phyloP scores from a whole-genome alignment of 305 asterid genomes.

The Ajuga reptans region DNA sequence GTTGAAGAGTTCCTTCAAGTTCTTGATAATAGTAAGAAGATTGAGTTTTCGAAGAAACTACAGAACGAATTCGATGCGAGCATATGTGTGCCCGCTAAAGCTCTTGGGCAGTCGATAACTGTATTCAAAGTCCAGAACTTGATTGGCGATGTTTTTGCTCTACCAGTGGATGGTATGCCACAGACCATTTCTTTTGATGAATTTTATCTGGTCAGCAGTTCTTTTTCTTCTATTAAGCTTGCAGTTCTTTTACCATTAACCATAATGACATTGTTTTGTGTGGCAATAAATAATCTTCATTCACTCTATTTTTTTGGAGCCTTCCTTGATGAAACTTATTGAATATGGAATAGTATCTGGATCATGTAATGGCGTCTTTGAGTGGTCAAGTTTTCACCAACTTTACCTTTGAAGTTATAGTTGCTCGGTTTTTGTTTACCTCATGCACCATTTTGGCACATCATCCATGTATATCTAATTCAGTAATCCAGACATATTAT shows the following conservation, averaged over 20 bases:
- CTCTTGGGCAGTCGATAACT: slow-evolving; percentile 73
- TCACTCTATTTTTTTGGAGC: slow-evolving; percentile 2
- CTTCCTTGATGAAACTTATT: slow-evolving; percentile 13
- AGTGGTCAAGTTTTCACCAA: not conserved
- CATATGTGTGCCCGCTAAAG: slow-evolving; percentile 38
- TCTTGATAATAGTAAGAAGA: slow-evolving; percentile 46
- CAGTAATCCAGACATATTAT: not conserved
- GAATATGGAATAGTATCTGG: slow-evolving; percentile 6
- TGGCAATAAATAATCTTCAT: not conserved
- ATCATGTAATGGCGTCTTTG: not conserved
- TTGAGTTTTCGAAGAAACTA: slow-evolving; percentile 50
- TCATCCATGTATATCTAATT: not conserved
- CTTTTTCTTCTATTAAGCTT: slow-evolving; percentile 1
- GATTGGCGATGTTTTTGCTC: slow-evolving; percentile 49
- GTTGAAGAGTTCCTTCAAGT: slow-evolving; percentile 61
- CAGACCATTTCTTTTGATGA: slow-evolving; percentile 21
- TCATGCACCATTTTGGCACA: not conserved
- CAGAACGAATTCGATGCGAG: slow-evolving; percentile 43
- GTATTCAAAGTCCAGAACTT: slow-evolving; percentile 63
- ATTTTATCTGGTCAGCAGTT: slow-evolving; percentile 10
- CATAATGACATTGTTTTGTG: not conserved
- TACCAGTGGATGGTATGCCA: slow-evolving; percentile 55
- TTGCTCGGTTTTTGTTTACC: not conserved
- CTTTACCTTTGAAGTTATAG: slow-evolving; percentile 1
- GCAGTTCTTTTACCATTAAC: not conserved